Evolutionary conservation across 2,329 filamentous ascomycete genomes (phyloP).

Genomic region (Sporothrix protearum): DNA sequence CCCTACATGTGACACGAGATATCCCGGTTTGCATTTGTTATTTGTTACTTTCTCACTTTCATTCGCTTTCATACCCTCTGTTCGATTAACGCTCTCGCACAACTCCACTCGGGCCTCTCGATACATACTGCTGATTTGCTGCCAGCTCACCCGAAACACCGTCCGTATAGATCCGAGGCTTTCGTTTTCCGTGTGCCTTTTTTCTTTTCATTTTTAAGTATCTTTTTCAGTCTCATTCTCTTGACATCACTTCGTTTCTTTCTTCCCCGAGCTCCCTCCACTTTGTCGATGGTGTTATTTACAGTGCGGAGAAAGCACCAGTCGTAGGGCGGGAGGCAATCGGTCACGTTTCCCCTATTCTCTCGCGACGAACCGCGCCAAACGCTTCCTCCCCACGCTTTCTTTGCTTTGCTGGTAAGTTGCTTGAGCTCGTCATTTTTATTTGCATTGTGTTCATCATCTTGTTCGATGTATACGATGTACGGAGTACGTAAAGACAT

Average conservation of each 20-base stretch:
- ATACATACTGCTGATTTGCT: too few relatives aligned
- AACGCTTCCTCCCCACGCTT: background rate
- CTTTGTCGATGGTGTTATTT: background rate
- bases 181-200: background rate
- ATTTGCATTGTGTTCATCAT: background rate
- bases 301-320: background rate
- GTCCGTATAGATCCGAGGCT: background rate
- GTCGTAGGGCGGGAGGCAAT: background rate
- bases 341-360: background rate
- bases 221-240: background rate
- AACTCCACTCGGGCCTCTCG: too few relatives aligned
- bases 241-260: background rate
- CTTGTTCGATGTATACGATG: too few relatives aligned
- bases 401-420: background rate
- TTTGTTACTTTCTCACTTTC: too few relatives aligned
- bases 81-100: too few relatives aligned
- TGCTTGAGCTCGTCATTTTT: background rate
- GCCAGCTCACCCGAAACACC: background rate
- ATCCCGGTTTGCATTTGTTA: background rate
- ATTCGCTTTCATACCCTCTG: background rate
- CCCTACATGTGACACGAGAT: background rate
- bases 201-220: too few relatives aligned
- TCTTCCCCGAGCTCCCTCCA: background rate
- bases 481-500: background rate
- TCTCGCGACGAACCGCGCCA: background rate